These are phyloP conservation scores for Aspergillus leporis DNA, from an alignment of 495 filamentous ascomycete species.

Conservation along the genomic window DNA sequence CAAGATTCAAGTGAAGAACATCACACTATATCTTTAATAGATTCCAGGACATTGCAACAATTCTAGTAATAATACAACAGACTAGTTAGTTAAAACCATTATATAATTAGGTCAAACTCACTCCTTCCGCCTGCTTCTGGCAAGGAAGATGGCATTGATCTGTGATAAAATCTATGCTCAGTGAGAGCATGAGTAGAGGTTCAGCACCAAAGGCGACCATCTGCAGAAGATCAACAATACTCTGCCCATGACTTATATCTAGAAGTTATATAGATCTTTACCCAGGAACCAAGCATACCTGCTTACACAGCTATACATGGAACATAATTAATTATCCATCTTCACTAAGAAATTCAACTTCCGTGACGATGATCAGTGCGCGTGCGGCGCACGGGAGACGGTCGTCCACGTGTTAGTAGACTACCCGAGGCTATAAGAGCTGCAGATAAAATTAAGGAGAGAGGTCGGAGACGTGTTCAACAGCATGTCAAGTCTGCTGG, in stretches of 20 bases:
- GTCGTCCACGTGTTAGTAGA: conserved; percentile 22
- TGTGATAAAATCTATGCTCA: conserved; percentile 11
- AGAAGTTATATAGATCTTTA: conserved; percentile 13
- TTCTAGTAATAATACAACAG: conserved; percentile 4
- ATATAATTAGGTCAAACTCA: not conserved
- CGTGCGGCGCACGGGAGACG: conserved; percentile 22
- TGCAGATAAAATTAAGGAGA: conserved; percentile 18
- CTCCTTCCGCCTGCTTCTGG: conserved; percentile 9
- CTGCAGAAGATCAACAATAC: conserved; percentile 16
- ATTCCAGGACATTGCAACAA: conserved; percentile 8
- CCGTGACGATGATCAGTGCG: conserved; percentile 20
- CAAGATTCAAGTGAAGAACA: not conserved
- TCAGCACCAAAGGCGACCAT: conserved; percentile 15
- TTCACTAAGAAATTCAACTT: conserved; percentile 14
- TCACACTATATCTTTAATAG: conserved; percentile 12
- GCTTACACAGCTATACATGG: conserved; percentile 24
- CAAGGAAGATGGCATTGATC: conserved; percentile 10
- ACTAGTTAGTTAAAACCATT: not conserved
- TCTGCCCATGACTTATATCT: conserved; percentile 11
- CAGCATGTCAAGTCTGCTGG: conserved; percentile 27
- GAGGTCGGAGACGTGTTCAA: conserved; percentile 27
- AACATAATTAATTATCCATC: conserved; percentile 21
- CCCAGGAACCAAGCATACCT: conserved; percentile 17
- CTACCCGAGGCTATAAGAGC: conserved; percentile 14
- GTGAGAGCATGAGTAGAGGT: conserved; percentile 18